Conservation (phyloP, 2,329 filamentous ascomycete species). For the Diplodia scrobiculata region DNA sequence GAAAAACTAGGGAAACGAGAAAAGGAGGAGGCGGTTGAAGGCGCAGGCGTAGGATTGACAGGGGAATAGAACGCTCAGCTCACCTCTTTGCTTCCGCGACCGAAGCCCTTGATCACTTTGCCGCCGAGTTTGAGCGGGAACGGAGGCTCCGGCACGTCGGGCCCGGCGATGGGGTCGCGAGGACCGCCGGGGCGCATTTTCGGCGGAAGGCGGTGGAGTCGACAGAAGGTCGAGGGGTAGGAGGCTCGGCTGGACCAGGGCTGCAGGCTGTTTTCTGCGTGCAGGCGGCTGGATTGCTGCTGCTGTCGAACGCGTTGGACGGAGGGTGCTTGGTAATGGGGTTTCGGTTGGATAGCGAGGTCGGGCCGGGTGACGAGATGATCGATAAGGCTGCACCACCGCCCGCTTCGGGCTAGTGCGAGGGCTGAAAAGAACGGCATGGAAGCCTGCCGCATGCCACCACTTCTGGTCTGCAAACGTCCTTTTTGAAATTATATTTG, state of each 20-base stretch:
- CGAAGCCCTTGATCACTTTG: constrained; percentile 88
- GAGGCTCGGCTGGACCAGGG: not conserved
- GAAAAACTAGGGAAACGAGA: not conserved
- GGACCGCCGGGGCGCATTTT: constrained; percentile 47
- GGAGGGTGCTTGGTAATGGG: constrained; percentile 15
- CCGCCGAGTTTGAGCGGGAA: constrained; percentile 84
- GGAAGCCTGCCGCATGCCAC: not conserved
- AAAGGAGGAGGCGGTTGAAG: not conserved
- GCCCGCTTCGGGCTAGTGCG: not conserved
- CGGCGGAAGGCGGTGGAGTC: constrained; percentile 12
- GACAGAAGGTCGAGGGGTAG: not conserved
- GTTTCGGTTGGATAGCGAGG: constrained; percentile 15
- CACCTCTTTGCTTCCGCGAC: constrained; percentile 89
- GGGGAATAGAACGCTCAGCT: constrained; percentile 32
- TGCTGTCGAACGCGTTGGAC: not conserved
- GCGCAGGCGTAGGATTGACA: too few species aligned
- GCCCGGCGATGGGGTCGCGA: constrained; percentile 72
- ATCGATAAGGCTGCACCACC: constrained; percentile 14
- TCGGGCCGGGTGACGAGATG: constrained; percentile 11
- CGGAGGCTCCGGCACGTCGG: constrained; percentile 73
- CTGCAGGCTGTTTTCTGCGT: not conserved
- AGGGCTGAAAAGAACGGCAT: constrained; percentile 2
- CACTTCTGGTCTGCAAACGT: too few species aligned
- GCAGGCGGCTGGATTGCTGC: not conserved
- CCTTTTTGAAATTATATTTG: too few species aligned